A percentile compares a stretch with the other conserved stretches of the same genome.
Evolutionary conservation across 2,329 filamentous ascomycete genomes (phyloP).

Genomic region (Diaporthe velutina): DNA sequence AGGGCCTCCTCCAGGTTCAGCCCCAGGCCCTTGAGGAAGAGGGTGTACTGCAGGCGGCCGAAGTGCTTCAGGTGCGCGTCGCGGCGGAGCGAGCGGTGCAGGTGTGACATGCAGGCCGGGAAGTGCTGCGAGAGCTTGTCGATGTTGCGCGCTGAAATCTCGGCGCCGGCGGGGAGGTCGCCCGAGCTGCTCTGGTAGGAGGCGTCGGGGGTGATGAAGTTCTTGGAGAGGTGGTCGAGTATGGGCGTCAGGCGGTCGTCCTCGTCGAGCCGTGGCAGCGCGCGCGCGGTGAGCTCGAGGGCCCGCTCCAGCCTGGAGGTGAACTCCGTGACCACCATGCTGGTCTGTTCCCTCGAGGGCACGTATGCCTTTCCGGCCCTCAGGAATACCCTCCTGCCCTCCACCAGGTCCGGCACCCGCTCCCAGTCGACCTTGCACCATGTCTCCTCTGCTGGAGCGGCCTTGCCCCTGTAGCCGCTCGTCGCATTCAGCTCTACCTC

Average conservation of each 20-base stretch:
- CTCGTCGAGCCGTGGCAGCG: conserved; percentile 92
- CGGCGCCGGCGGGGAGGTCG: conserved; percentile 72
- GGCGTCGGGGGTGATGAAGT: conserved; percentile 92
- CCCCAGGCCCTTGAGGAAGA: conserved; percentile 97
- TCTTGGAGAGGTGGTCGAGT: conserved; percentile 86
- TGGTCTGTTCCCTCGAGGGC: conserved; percentile 86
- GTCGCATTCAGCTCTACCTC: conserved; percentile 71
- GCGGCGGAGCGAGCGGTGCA: conserved; percentile 87
- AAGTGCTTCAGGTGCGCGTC: conserved; percentile 94
- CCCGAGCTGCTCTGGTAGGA: conserved; percentile 78
- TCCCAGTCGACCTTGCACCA: conserved; percentile 99
- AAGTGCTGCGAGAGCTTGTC: conserved; percentile 86
- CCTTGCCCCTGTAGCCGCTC: conserved; percentile 54
- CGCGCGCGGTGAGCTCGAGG: conserved; percentile 90
- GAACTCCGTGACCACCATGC: conserved; percentile 91
- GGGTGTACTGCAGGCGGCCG: conserved; percentile 91
- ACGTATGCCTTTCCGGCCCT: conserved; percentile 91
- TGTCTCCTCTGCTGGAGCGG: conserved; percentile 74
- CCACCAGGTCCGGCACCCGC: conserved; percentile 89
- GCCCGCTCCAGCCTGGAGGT: conserved; percentile 82
- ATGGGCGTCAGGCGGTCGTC: conserved; percentile 86
- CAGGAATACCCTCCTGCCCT: conserved; percentile 81
- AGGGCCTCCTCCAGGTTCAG: conserved; percentile 92
- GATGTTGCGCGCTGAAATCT: conserved; percentile 83
- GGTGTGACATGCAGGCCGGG: conserved; percentile 92